phyloP scores from a whole-genome alignment of 495 filamentous ascomycete genomes.

The Melanomma pulvis-pyrius region DNA sequence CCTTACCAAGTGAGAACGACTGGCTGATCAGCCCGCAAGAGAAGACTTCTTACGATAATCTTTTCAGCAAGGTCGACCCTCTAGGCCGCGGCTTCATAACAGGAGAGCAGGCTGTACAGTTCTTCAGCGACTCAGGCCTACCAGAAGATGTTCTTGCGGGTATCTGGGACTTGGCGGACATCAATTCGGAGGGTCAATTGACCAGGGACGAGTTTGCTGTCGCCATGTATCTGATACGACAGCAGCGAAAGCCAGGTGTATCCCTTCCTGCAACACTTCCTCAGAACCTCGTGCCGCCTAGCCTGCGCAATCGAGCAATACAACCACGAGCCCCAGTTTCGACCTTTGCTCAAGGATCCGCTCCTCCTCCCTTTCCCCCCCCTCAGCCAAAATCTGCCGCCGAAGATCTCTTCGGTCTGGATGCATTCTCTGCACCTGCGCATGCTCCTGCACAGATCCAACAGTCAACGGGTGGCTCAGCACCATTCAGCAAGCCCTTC shows the following conservation, averaged over 20 bases:
- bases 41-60: slow-evolving; percentile 80
- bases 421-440: slow-evolving; percentile 62
- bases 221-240: slow-evolving; percentile 93
- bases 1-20: slow-evolving; percentile 68
- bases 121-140: slow-evolving; percentile 89
- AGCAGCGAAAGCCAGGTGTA: slow-evolving; percentile 72
- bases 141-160: slow-evolving; percentile 89
- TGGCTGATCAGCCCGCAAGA: slow-evolving; percentile 84
- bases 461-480: slow-evolving; percentile 73
- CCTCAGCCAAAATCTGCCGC: slow-evolving; percentile 70
- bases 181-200: slow-evolving; percentile 83
- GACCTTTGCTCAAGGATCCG: slow-evolving; percentile 37
- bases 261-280: slow-evolving; percentile 74
- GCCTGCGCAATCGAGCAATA: slow-evolving; percentile 70
- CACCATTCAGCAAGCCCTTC: slow-evolving; percentile 48
- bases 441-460: slow-evolving; percentile 62
- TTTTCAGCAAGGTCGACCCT: slow-evolving; percentile 82
- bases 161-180: slow-evolving; percentile 97
- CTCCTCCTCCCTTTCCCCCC: slow-evolving; percentile 51
- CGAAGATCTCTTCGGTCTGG: slow-evolving; percentile 89
- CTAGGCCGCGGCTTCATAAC: slow-evolving; percentile 78
- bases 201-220: slow-evolving; percentile 92
- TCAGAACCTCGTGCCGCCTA: slow-evolving; percentile 81
- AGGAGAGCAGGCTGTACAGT: slow-evolving; percentile 91
- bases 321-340: slow-evolving; percentile 52